Base-by-base conservation (phyloP, 768 basidiomycete species). In the Auricularia heimuer region DNA sequence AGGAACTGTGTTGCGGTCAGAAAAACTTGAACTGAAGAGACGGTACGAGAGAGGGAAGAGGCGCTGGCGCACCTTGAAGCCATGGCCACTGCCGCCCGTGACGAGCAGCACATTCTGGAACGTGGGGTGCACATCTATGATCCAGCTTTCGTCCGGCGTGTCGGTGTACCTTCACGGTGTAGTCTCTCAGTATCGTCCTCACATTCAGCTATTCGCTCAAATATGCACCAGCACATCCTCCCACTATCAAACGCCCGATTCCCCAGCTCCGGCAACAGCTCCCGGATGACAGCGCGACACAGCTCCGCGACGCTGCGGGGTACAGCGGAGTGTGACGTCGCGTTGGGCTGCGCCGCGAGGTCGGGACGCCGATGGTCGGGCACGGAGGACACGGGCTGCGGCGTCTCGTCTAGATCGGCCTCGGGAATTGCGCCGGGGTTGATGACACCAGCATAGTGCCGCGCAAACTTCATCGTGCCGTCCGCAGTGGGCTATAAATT, bases 1-100 rank as follows among this genome's bases (percentile, higher is more conserved):
- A 96, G 80, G 78, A 97, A 97, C 89, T 98, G 64, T 12, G 21
- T 10, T 16, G 54, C 54, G 54, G 29, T 29, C 24, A 11, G 24
- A 56, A 11, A 21, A 29, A 16, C 14, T 56, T n/a, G 24, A 33
- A 33, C 24, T 21, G 37, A 54, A 34, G 47, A 42, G 39, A 14
- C 39, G 7, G 8, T 42, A 14, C 12, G 39, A 42, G 39, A 42
- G 39, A 42, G 7, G 39, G 7, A 35, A 24, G 16, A 2, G 12
- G 7, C 34, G 21, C 2, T 3, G 10, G 67, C 71, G 62, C 64
- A 86, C 90, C 82, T 95, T 94, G 80, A 85, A 94, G 0, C 85
- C 92, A 74, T 95, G 92, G 0, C 94, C 94, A 68, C 87, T 92
- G 6, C 89, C 96, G 18, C 84, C 91, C 0, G 95, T 95, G 1